phyloP scores from a whole-genome alignment of 352 stramenopile species.

The Globisporangium acanthophoron region DNA sequence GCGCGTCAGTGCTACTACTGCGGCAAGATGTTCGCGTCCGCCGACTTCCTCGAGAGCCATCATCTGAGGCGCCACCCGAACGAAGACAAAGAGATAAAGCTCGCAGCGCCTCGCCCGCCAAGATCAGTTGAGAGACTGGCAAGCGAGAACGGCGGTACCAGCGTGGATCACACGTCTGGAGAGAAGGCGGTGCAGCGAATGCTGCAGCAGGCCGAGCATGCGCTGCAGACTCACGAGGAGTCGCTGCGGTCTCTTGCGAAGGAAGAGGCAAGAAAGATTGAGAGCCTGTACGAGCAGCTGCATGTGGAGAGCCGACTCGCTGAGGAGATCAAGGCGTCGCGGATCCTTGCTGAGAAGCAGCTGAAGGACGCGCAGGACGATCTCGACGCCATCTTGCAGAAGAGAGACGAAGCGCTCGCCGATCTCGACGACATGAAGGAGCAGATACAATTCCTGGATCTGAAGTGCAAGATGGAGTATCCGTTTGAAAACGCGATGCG shows the following conservation, averaged over 20 bases:
- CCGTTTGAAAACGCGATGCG: constrained; percentile 9
- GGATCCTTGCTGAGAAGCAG: constrained; percentile 23
- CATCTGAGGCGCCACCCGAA: constrained; percentile 38
- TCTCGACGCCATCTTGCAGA: constrained; percentile 26
- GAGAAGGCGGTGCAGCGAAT: constrained; percentile 39
- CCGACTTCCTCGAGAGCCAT: constrained; percentile 60
- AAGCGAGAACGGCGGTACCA: not conserved
- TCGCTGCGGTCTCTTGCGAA: constrained; percentile 38
- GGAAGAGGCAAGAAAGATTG: constrained; percentile 38
- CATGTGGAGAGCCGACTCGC: constrained; percentile 38
- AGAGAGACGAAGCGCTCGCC: constrained; percentile 30
- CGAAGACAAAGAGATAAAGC: constrained; percentile 15
- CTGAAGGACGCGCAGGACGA: constrained; percentile 23
- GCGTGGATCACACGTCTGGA: not conserved
- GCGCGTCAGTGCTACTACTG: constrained; percentile 51
- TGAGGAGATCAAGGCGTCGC: constrained; percentile 34
- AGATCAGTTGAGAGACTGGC: not conserved
- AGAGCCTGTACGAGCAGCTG: constrained; percentile 50
- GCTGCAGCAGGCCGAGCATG: constrained; percentile 39
- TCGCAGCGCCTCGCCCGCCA: not conserved
- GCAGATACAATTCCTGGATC: constrained; percentile 41
- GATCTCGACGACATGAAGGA: constrained; percentile 42
- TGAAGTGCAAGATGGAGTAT: constrained; percentile 38
- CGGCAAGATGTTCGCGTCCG: constrained; percentile 65
- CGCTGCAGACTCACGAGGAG: constrained; percentile 42